Percentiles rank a stretch among this genome's conserved stretches.
Evolutionary conservation across 2,329 filamentous ascomycete species (phyloP).

Genomic region (Fulvia fulva): DNA sequence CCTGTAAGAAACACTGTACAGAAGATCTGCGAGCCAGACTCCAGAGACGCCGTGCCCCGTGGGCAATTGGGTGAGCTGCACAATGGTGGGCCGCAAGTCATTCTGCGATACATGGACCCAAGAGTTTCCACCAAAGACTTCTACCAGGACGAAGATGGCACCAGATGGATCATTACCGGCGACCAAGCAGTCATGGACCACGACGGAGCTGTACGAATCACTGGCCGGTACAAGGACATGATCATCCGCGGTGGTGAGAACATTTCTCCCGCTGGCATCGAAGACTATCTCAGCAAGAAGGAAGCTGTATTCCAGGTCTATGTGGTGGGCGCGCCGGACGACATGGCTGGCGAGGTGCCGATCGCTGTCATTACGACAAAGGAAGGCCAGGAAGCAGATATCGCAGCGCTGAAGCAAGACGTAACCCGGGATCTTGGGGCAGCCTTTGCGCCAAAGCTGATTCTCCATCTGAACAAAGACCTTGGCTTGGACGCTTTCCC

Average conservation of each 20-base stretch:
- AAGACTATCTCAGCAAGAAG: slow-evolving; percentile 37
- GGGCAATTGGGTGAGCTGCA: slow-evolving; percentile 33
- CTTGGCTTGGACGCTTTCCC: slow-evolving; percentile 40
- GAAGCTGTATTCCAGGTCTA: slow-evolving; percentile 35
- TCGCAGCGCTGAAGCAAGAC: slow-evolving; percentile 34
- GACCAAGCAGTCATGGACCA: slow-evolving; percentile 52
- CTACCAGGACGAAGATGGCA: slow-evolving; percentile 30
- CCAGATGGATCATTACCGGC: slow-evolving; percentile 64
- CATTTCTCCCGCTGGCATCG: slow-evolving; percentile 44
- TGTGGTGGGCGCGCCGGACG: slow-evolving; percentile 44
- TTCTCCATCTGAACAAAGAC: slow-evolving; percentile 41
- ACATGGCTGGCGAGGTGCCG: slow-evolving; percentile 47
- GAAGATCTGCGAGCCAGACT: slow-evolving; percentile 31
- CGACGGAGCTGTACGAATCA: slow-evolving; percentile 39
- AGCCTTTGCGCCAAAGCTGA: slow-evolving; percentile 39
- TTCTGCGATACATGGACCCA: slow-evolving; percentile 30
- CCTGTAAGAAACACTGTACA: slow-evolving; percentile 39
- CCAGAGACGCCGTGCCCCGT: slow-evolving; percentile 24
- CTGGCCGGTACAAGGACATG: slow-evolving; percentile 35
- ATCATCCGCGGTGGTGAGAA: slow-evolving; percentile 62
- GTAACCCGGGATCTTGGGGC: slow-evolving; percentile 37
- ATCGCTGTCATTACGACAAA: slow-evolving; percentile 43
- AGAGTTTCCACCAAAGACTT: slow-evolving; percentile 27
- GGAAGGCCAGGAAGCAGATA: slow-evolving; percentile 32
- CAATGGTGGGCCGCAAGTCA: slow-evolving; percentile 30